A percentile compares a stretch with the other conserved stretches of the same genome.
Evolutionary conservation across 306 rosid genomes (phyloP).

Genomic region (Dicorynia guianensis): DNA sequence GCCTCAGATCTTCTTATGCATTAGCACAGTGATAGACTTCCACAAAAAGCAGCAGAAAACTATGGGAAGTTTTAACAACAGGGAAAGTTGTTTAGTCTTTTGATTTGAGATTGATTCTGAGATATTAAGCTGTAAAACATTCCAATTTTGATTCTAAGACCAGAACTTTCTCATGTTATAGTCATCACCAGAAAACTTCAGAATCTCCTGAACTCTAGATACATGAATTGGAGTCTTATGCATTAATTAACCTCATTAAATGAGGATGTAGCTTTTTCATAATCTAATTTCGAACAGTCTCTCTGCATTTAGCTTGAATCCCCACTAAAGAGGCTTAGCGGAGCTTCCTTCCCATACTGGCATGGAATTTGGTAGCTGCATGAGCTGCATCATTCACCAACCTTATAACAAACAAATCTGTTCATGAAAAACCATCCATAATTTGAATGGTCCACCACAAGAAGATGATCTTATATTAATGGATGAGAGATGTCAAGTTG

Average conservation of each 20-base stretch:
- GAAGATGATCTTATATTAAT: slow-evolving; percentile 16
- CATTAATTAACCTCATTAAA: too few species aligned
- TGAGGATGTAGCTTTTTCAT: too few species aligned
- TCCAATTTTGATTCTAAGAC: background rate
- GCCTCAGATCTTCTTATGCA: too few species aligned
- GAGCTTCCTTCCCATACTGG: too few species aligned
- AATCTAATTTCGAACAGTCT: too few species aligned
- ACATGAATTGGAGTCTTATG: background rate
- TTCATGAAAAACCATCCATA: slow-evolving; percentile 8
- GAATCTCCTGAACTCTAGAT: background rate
- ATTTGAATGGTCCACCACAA: slow-evolving; percentile 37
- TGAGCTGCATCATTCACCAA: background rate
- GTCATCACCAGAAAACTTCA: background rate
- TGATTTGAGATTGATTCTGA: slow-evolving; percentile 18
- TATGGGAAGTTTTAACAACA: too few species aligned
- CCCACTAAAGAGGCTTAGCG: too few species aligned
- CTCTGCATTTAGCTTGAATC: too few species aligned
- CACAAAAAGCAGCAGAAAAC: too few species aligned
- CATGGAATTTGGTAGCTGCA: background rate
- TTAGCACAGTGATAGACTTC: background rate
- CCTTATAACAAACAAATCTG: background rate
- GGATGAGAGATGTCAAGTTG: background rate
- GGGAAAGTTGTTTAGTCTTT: background rate
- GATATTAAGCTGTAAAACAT: background rate
- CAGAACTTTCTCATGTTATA: background rate